These are phyloP conservation scores for Penicillium psychrosexuale DNA, from an alignment of 2,329 filamentous ascomycete genomes.

Conservation along the genomic window DNA sequence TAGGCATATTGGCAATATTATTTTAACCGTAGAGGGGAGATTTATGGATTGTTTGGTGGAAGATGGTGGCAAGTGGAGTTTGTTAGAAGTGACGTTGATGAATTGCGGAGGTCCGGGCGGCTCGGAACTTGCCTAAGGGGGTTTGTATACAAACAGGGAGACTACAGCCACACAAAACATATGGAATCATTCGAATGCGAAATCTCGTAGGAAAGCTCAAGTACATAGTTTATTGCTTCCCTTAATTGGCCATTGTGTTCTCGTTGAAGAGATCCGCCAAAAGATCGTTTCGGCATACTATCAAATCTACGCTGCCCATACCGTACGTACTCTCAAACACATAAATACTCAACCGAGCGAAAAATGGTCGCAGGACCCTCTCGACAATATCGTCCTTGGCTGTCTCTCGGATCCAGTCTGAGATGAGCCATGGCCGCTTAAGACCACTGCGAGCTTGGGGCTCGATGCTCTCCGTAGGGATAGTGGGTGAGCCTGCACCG, in stretches of 20 bases:
- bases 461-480: constrained; percentile 30
- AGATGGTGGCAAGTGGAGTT: constrained; percentile 15
- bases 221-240: constrained; percentile 7
- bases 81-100: constrained; percentile 21
- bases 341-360: constrained; percentile 86
- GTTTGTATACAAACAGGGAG: neutral
- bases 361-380: constrained; percentile 80
- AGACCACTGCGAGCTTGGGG: constrained; percentile 23
- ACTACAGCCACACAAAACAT: neutral
- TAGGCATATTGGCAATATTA: constrained; percentile 13
- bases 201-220: constrained; percentile 7
- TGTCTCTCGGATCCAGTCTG: constrained; percentile 52
- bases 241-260: constrained; percentile 52
- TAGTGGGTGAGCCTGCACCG: constrained; percentile 23
- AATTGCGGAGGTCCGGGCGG: constrained; percentile 19
- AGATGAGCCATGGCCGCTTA: constrained; percentile 44
- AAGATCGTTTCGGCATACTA: constrained; percentile 61
- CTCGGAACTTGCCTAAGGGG: constrained; percentile 10
- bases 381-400: constrained; percentile 63
- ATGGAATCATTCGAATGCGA: constrained; percentile 1
- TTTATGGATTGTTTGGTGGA: constrained; percentile 2
- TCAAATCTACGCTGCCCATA: constrained; percentile 67
- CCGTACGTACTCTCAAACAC: constrained; percentile 91
- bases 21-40: neutral
- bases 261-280: constrained; percentile 78